A percentile compares a stretch with the other conserved stretches of the same genome.
Conservation (phyloP, 2,329 filamentous ascomycete genomes). For the Penicillium crustosum region DNA sequence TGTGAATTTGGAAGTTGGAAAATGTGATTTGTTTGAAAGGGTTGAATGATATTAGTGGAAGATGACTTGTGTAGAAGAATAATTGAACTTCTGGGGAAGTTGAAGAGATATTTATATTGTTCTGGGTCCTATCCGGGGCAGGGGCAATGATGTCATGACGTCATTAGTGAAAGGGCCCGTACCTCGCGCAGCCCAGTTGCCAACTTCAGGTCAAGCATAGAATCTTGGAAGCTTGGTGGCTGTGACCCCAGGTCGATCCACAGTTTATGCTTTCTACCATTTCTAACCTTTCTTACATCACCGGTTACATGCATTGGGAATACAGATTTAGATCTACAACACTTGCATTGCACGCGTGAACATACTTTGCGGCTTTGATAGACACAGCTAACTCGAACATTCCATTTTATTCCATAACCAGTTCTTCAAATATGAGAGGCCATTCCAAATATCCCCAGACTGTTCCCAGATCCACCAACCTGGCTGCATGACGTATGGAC, state of each 20-base stretch:
- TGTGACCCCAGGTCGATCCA: not conserved
- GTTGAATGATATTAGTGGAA: not conserved
- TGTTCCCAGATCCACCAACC: not conserved
- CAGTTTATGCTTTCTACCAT: not conserved
- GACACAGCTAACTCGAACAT: not conserved
- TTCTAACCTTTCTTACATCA: not conserved
- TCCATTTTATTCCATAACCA: not conserved
- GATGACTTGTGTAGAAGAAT: not conserved
- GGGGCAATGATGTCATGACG: conserved; percentile 5
- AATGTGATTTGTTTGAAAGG: not conserved
- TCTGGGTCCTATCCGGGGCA: not conserved
- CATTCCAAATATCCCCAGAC: not conserved
- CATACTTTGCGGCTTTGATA: not conserved
- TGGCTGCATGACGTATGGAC: not conserved
- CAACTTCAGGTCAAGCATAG: not conserved
- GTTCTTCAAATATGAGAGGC: not conserved
- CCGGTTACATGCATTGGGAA: not conserved
- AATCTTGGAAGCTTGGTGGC: not conserved
- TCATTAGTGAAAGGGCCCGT: not conserved
- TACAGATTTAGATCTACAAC: not conserved
- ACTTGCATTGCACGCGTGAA: not conserved
- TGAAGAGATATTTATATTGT: conserved; percentile 4
- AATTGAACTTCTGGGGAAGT: too few relatives aligned
- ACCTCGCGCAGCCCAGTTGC: not conserved
- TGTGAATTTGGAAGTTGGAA: conserved; percentile 2